These are phyloP conservation scores for Aeminium ludgeri DNA, from an alignment of 495 filamentous ascomycete genomes.

Conservation along the genomic window DNA sequence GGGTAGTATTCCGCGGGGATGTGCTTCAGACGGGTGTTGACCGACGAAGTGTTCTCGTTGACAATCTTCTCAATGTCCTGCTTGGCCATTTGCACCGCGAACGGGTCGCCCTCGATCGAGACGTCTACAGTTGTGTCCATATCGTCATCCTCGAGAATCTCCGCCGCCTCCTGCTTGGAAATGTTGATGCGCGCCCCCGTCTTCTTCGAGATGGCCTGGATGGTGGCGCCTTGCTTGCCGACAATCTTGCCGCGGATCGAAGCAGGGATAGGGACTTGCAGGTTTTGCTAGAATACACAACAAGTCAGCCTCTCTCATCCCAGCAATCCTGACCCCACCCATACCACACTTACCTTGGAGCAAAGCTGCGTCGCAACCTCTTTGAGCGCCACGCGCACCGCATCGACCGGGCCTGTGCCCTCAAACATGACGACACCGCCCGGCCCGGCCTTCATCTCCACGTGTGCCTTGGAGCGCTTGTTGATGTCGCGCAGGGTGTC, in stretches of 20 bases:
- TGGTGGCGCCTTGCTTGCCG: conserved; percentile 72
- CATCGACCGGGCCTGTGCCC: conserved; percentile 59
- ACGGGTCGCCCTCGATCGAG: conserved; percentile 72
- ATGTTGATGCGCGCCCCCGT: conserved; percentile 79
- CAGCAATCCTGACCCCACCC: neutral
- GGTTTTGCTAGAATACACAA: conserved; percentile 38
- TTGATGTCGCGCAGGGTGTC: conserved; percentile 82
- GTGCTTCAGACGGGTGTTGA: conserved; percentile 56
- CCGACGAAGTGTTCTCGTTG: conserved; percentile 64
- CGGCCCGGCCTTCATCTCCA: conserved; percentile 50
- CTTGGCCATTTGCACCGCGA: conserved; percentile 63
- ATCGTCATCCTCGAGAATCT: conserved; percentile 41
- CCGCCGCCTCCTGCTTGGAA: conserved; percentile 52
- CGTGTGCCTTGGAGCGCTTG: conserved; percentile 65
- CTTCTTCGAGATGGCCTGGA: conserved; percentile 70
- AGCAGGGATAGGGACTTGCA: conserved; percentile 62
- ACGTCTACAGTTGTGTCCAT: conserved; percentile 72
- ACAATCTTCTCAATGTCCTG: conserved; percentile 71
- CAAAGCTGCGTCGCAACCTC: conserved; percentile 74
- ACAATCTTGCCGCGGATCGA: conserved; percentile 76
- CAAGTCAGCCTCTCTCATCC: too few relatives aligned
- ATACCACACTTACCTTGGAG: conserved; percentile 44
- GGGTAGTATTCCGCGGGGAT: conserved; percentile 89
- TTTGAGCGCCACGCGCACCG: conserved; percentile 64
- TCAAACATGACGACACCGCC: conserved; percentile 58